phyloP scores from a whole-genome alignment of 2,329 filamentous ascomycete species.

The Penicillium sp. region DNA sequence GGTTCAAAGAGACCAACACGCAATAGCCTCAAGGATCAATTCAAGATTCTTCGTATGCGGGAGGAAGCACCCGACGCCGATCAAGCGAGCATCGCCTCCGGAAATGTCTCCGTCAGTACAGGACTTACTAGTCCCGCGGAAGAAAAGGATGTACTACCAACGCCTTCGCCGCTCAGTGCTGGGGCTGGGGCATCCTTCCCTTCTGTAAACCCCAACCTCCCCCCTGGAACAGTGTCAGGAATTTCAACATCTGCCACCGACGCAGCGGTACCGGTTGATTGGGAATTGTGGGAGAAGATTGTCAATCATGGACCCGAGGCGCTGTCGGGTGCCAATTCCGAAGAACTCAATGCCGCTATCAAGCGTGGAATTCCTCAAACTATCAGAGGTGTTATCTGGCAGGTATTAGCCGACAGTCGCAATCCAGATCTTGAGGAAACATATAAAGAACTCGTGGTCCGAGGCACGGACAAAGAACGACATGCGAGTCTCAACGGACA shows the following conservation, averaged over 20 bases:
- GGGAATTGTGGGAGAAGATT: constrained; percentile 95
- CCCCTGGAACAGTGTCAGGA: constrained; percentile 81
- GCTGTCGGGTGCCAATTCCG: constrained; percentile 79
- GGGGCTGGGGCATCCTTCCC: constrained; percentile 38
- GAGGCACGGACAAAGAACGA: constrained; percentile 77
- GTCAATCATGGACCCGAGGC: constrained; percentile 92
- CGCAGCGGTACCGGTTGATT: constrained; percentile 72
- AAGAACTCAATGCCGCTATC: constrained; percentile 86
- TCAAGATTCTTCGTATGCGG: constrained; percentile 70
- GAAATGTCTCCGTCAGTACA: constrained; percentile 40
- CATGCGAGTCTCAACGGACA: constrained; percentile 52
- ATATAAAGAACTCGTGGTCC: constrained; percentile 76
- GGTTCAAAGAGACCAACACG: constrained; percentile 48
- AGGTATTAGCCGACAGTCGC: constrained; percentile 92
- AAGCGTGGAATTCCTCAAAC: constrained; percentile 90
- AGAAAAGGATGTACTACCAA: constrained; percentile 39
- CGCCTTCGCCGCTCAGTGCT: constrained; percentile 21
- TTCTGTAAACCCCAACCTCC: constrained; percentile 65
- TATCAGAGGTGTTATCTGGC: constrained; percentile 98
- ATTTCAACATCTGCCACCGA: constrained; percentile 68
- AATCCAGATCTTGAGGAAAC: constrained; percentile 81
- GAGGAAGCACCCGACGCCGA: constrained; percentile 65
- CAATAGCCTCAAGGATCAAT: constrained; percentile 71
- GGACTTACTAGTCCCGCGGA: constrained; percentile 47
- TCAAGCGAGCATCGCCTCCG: constrained; percentile 48